phyloP scores from a whole-genome alignment of 768 basidiomycete species.

The Pilatotrama ljubarskyi region DNA sequence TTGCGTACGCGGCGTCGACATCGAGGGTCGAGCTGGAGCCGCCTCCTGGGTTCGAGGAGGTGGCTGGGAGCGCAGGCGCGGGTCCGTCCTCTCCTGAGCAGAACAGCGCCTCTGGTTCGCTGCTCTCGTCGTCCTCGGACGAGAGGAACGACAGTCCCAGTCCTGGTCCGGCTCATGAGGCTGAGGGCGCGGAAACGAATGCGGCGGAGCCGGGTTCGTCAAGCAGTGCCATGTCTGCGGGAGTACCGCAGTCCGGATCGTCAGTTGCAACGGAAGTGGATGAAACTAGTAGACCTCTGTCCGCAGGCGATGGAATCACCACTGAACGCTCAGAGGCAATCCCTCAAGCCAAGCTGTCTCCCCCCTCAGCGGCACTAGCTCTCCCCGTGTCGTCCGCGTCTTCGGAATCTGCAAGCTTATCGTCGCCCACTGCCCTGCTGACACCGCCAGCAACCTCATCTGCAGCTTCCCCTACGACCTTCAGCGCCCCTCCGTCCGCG shows the following conservation, averaged over 20 bases:
- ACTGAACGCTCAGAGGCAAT: no score
- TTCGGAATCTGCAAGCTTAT: not conserved
- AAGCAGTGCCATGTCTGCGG: not conserved
- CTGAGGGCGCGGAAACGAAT: not conserved
- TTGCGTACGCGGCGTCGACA: constrained; percentile 57
- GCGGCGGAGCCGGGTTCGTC: no score
- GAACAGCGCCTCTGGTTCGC: not conserved
- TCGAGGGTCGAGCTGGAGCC: constrained; percentile 45
- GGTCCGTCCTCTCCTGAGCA: not conserved
- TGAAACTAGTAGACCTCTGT: no score
- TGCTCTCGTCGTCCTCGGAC: not conserved
- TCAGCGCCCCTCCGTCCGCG: constrained; percentile 16
- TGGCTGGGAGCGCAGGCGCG: constrained; percentile 7
- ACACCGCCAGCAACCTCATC: not conserved
- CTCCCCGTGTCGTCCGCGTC: not conserved
- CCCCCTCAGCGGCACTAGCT: not conserved
- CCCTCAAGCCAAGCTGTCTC: no score
- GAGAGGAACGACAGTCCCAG: not conserved
- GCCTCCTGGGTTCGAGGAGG: constrained; percentile 37
- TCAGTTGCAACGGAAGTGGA: not conserved
- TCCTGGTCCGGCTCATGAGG: not conserved
- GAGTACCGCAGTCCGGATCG: not conserved
- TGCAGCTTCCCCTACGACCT: not conserved
- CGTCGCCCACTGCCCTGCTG: not conserved
- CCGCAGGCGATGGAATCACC: no score